phyloP scores from a whole-genome alignment of 148 eudicot genomes.

The Camellia lanceoleosa region DNA sequence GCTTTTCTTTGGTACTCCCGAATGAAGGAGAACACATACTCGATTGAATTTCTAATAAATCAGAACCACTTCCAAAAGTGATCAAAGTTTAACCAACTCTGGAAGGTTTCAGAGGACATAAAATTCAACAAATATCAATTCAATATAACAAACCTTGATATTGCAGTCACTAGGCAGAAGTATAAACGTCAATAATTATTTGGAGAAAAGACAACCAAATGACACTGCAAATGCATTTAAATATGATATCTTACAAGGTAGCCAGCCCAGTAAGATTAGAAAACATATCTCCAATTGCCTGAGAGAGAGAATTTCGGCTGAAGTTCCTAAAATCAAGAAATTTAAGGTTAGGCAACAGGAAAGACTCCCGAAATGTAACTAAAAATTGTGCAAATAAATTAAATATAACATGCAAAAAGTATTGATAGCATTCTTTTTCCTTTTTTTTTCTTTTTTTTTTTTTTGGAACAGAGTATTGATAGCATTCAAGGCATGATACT shows the following conservation, averaged over 20 bases:
- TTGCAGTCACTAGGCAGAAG: neutral
- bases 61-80: neutral
- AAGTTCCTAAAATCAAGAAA: constrained; percentile 52
- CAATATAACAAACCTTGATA: neutral
- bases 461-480: neutral
- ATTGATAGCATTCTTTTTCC: neutral
- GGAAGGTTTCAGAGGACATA: neutral
- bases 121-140: neutral
- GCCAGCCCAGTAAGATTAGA: constrained; percentile 59
- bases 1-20: neutral
- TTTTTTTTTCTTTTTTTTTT: too few species aligned
- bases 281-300: constrained; percentile 71
- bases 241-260: constrained; percentile 59
- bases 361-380: constrained; percentile 14
- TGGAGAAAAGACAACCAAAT: neutral
- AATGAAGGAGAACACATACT: neutral
- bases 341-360: constrained; percentile 15
- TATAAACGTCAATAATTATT: neutral
- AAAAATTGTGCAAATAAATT: neutral
- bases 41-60: too few species aligned
- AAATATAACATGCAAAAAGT: neutral
- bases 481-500: constrained; percentile 24
- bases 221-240: neutral
- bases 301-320: constrained; percentile 68
- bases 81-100: neutral